phyloP scores from a whole-genome alignment of 768 basidiomycete genomes.

The Termitomyces titanicus region DNA sequence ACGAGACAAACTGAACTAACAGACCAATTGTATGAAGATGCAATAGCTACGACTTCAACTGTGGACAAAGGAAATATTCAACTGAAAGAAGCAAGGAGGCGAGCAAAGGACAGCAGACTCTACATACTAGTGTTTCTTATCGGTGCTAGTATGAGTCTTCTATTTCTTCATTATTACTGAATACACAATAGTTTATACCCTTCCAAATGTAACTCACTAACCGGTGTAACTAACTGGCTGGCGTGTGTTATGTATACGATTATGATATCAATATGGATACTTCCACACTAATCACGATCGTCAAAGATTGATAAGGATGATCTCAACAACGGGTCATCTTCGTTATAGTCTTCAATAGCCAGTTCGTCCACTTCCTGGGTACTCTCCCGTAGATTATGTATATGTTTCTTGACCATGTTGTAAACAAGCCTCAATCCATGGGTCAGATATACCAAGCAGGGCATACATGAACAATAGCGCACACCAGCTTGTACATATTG shows the following conservation, averaged over 20 bases:
- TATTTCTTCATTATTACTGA: conserved; percentile 88
- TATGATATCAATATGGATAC: background rate
- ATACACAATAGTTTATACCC: conserved; percentile 3
- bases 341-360: conserved; percentile 57
- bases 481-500: conserved; percentile 64
- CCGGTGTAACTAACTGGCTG: background rate
- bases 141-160: conserved; percentile 84
- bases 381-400: conserved; percentile 47
- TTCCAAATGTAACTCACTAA: background rate
- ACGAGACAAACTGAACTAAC: conserved; percentile 89
- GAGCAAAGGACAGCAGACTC: conserved; percentile 82
- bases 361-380: conserved; percentile 48
- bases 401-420: conserved; percentile 57
- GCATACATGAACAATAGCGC: conserved; percentile 18
- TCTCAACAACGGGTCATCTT: conserved; percentile 56
- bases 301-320: conserved; percentile 9
- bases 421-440: conserved; percentile 57
- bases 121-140: conserved; percentile 91
- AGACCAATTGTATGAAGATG: conserved; percentile 93
- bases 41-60: conserved; percentile 78
- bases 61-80: conserved; percentile 91
- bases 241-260: background rate
- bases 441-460: background rate
- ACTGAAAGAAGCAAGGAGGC: conserved; percentile 82
- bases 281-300: background rate